These are phyloP conservation scores for Pneumocystis canis DNA, from an alignment of 1,139 yeast species.

Conservation along the genomic window DNA sequence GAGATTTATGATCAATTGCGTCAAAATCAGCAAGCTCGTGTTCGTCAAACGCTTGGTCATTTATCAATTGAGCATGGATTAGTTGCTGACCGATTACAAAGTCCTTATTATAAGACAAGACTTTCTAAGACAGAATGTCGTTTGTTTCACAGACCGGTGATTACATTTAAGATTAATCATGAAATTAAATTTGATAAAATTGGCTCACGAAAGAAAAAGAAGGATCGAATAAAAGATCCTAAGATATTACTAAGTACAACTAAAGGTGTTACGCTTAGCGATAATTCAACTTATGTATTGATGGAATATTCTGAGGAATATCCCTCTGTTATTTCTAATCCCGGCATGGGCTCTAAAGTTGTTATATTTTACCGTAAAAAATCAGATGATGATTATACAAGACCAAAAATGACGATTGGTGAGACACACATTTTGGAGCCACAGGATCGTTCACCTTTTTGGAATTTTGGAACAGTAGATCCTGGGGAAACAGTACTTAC, in stretches of 20 bases:
- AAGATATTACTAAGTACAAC: constrained; percentile 37
- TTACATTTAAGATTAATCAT: constrained; percentile 65
- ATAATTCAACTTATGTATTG: constrained; percentile 59
- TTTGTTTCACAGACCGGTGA: constrained; percentile 65
- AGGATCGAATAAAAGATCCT: constrained; percentile 80
- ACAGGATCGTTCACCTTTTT: constrained; percentile 90
- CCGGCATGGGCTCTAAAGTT: constrained; percentile 92
- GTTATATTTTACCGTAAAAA: constrained; percentile 85
- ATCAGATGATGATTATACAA: constrained; percentile 60
- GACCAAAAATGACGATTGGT: constrained; percentile 83
- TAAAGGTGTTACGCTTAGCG: constrained; percentile 69
- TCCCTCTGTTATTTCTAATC: constrained; percentile 69
- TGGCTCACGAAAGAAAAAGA: constrained; percentile 72
- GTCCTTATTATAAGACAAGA: constrained; percentile 79
- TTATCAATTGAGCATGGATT: constrained; percentile 79
- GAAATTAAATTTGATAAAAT: constrained; percentile 59
- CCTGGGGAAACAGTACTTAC: constrained; percentile 92
- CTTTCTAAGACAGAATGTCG: constrained; percentile 57
- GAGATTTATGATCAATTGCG: constrained; percentile 67
- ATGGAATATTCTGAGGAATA: constrained; percentile 85
- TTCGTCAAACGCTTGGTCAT: constrained; percentile 85
- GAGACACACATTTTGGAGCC: constrained; percentile 92
- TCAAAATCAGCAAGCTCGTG: constrained; percentile 78
- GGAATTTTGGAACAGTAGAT: constrained; percentile 96
- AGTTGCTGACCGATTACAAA: constrained; percentile 75